Percentiles rank a stretch among this genome's conserved stretches.
phyloP scores from a whole-genome alignment of 2,329 filamentous ascomycete species.

The Hypoxylon sp. region DNA sequence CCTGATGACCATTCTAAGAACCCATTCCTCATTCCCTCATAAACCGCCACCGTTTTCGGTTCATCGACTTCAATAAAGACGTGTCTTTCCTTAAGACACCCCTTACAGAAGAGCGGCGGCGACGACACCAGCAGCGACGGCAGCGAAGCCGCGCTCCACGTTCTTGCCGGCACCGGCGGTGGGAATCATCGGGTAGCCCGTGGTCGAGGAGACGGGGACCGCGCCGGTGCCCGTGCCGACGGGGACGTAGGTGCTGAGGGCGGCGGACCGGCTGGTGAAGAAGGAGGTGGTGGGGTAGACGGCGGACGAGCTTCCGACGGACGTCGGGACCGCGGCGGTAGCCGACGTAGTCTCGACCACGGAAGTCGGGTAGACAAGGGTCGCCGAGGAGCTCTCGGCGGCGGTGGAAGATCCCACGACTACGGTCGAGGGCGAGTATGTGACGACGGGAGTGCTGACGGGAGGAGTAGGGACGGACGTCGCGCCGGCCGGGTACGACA shows the following conservation, averaged over 20 bases:
- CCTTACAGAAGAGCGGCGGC: constrained; percentile 35
- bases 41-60: constrained; percentile 4
- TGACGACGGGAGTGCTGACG: background rate
- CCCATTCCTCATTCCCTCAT: constrained; percentile 6
- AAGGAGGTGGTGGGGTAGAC: constrained; percentile 2
- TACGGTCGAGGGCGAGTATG: too few relatives aligned
- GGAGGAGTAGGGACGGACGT: too few relatives aligned
- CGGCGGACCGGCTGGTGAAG: background rate
- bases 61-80: constrained; percentile 1
- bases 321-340: background rate
- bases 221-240: background rate
- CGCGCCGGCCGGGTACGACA: background rate
- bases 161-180: constrained; percentile 36
- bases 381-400: too few relatives aligned
- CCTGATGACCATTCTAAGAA: constrained; percentile 4
- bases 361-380: constrained; percentile 10
- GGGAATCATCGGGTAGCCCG: constrained; percentile 22
- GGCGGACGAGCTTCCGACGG: background rate
- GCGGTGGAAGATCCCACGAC: too few relatives aligned
- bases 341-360: background rate
- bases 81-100: background rate
- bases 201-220: constrained; percentile 6
- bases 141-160: constrained; percentile 30
- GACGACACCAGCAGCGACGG: constrained; percentile 29
- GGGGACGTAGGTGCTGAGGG: constrained; percentile 1